Base-by-base conservation (phyloP, 179 eudicot species). In the Vitellaria paradoxa region DNA sequence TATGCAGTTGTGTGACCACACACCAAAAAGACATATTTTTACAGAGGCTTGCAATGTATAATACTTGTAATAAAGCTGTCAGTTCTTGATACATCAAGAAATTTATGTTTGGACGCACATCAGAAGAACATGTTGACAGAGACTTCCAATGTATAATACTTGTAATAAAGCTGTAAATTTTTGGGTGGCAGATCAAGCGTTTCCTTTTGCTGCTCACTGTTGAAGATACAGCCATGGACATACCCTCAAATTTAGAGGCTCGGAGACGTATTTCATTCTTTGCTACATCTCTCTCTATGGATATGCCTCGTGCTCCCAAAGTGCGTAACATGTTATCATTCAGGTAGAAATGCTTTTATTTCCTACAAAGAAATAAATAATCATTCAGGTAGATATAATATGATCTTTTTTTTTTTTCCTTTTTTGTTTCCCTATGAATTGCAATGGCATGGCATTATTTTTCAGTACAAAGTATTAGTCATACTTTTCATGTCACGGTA, bases 301-400 rank as follows among this genome's bases (percentile, higher is more conserved):
- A 94, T 85, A 91, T 96, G 85, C 99, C 99, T 79, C 80, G 70
- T 71, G 99, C 99, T 81, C 99, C 99, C 71, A 90, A 94, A 91
- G 90, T 94, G 75, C 94, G 92, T 78, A 90, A 88, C 81, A 96
- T 96, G 99, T 82, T 96, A 63, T 94, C 99, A 78, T 96, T 96
- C 92, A 96, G 99, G 99, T 91, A 81, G 82, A 52, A 30, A 30
- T 30, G 37, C 37, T 30, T 30, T 30, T 0, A 0, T 30, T 30
- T 30, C 37, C 2, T 30, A 30, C 2, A 30, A 30, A 30, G 1
- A 30, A 30, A 30, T 30, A 30, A 30, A 30, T 30, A 30, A 30
- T 30, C 37, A 30, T 30, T 30, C 37, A 30, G 37, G 37, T 30
- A 30, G 37, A 30, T 30, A 30, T 30, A 30, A 30, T 30, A 30